These are phyloP conservation scores for Knoxia roxburghii DNA, from an alignment of 257 asterid species.

Conservation along the genomic window DNA sequence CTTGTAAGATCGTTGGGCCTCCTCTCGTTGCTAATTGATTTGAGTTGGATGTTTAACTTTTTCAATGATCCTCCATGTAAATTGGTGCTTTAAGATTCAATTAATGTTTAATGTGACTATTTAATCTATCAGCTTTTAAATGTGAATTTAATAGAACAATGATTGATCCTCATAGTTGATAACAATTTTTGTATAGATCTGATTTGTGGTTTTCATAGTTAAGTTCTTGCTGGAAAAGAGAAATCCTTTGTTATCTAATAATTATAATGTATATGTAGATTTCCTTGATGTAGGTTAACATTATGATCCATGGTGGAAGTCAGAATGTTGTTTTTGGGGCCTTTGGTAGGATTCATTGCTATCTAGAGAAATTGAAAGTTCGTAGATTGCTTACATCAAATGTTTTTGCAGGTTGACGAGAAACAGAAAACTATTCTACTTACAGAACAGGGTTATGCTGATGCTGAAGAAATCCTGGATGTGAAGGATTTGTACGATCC, in stretches of 20 bases:
- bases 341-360: neutral
- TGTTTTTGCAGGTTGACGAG: slow-evolving; percentile 85
- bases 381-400: neutral
- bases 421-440: slow-evolving; percentile 81
- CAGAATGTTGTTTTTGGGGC: neutral
- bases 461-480: slow-evolving; percentile 91
- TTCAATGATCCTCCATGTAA: neutral
- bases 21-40: too few relatives aligned
- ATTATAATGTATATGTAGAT: neutral
- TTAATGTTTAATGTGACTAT: too few relatives aligned
- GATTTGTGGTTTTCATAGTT: neutral
- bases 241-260: too few relatives aligned
- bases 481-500: slow-evolving; percentile 97
- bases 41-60: too few relatives aligned
- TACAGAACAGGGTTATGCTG: slow-evolving; percentile 96
- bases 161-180: neutral
- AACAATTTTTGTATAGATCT: too few relatives aligned
- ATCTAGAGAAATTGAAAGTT: neutral
- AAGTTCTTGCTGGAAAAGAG: neutral
- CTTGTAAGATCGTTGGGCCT: too few relatives aligned
- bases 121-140: neutral
- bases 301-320: neutral
- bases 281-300: neutral
- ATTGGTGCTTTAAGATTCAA: neutral
- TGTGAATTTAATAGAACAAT: neutral